Evolutionary conservation across 2,329 filamentous ascomycete species (phyloP).

Genomic region (Aspergillus sojae): DNA sequence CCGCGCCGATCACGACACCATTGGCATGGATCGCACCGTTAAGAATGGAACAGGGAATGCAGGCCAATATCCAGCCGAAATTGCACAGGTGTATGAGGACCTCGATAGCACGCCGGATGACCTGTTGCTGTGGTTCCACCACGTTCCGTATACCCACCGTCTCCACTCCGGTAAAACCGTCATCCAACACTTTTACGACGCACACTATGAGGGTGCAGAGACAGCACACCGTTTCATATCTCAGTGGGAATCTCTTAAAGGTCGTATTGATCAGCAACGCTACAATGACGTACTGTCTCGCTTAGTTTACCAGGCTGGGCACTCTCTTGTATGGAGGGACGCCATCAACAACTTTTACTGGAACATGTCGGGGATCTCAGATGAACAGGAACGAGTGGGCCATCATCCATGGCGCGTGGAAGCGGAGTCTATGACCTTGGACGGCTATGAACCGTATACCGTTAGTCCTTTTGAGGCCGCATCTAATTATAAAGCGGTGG

Average conservation of each 20-base stretch:
- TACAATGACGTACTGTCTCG: constrained; percentile 62
- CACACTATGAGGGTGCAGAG: constrained; percentile 63
- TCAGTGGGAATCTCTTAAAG: constrained; percentile 58
- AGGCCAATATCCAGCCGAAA: constrained; percentile 66
- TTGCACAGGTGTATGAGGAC: constrained; percentile 62
- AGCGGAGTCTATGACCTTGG: constrained; percentile 65
- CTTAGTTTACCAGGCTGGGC: constrained; percentile 67
- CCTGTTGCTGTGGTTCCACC: constrained; percentile 73
- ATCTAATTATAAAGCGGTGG: constrained; percentile 57
- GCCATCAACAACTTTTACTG: constrained; percentile 66
- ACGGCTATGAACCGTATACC: constrained; percentile 57
- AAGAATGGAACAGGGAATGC: constrained; percentile 67
- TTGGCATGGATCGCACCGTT: constrained; percentile 74
- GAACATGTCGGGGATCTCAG: constrained; percentile 63
- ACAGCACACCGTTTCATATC: constrained; percentile 60
- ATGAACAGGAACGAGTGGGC: constrained; percentile 58
- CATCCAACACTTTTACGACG: constrained; percentile 68
- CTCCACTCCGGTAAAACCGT: constrained; percentile 68
- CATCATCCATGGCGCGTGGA: constrained; percentile 69
- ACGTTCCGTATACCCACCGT: constrained; percentile 67
- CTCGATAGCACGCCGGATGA: constrained; percentile 68
- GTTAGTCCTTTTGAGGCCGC: constrained; percentile 65
- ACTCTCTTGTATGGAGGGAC: constrained; percentile 71
- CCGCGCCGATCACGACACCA: constrained; percentile 59
- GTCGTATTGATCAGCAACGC: constrained; percentile 61